Evolutionary conservation across 1,284 basidiomycete genomes (phyloP), one percentile per base, ranked within the genome.

Genomic region (Cutaneotrichosporon sp.): DNA sequence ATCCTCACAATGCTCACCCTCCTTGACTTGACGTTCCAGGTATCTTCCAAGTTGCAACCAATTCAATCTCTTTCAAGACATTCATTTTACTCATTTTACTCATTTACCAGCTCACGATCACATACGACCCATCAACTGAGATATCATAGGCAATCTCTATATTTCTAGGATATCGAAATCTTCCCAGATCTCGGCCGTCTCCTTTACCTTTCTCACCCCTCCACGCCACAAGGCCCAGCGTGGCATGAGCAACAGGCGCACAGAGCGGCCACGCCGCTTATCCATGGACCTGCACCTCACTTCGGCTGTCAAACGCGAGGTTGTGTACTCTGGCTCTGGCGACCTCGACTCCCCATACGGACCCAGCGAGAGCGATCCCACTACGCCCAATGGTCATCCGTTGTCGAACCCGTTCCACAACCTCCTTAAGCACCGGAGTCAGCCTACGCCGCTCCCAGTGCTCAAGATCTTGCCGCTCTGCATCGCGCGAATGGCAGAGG

Each of bases 391-490:
- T 8, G 61, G 58, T 0, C 64, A 65, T 30, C 61, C 64, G 10
- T n/a, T 62, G 21, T 21, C 22, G 16, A 32, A 34, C 18, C 49
- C 49, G 5, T 60, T 60, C 49, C 4, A 56, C 2, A 40, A 30
- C 14, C 32, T 58, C 26, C 13, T 50, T 4, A 30, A 14, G 34
- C 50, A 14, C 4, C 22, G 30, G 13, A 3, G 32, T 26, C 38
- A n/a, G 22, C 34, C 68, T 1, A 75, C 71, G 2, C 72, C 75
- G 4, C 49, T 76, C 11, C 76, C 75, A 0, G 68, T 71, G 32
- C 21, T 63, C 18, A 69, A 70, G 62, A 62, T 78, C 22, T 32
- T 75, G 16, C 75, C 76, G 5, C 65, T 78, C 2, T 65, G 73
- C 11, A 32, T 75, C 5, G 65, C 72, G 46, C 58, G 76, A 21